These are phyloP conservation scores for Jatropha curcas DNA, from an alignment of 345 rosid genomes.

Conservation along the genomic window DNA sequence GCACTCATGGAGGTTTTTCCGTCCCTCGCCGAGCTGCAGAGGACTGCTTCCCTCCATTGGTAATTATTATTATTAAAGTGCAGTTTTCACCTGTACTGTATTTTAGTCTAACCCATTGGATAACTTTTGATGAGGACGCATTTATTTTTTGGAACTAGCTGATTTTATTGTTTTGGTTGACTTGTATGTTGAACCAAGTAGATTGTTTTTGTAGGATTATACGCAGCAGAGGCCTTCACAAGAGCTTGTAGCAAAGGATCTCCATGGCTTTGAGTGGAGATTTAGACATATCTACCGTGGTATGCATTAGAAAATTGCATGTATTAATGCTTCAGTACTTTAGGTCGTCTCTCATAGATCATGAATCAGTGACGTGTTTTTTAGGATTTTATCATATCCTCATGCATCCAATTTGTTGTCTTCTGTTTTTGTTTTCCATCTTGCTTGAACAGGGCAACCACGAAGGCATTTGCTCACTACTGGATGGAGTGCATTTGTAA, in stretches of 20 bases:
- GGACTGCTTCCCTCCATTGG: conserved; percentile 99
- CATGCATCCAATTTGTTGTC: background rate
- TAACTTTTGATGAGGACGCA: background rate
- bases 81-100: background rate
- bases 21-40: conserved; percentile 99
- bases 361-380: background rate
- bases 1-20: conserved; percentile 99
- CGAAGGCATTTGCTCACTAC: conserved; percentile 98
- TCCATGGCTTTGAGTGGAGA: conserved; percentile 93
- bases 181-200: conserved; percentile 15
- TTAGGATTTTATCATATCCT: background rate
- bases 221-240: conserved; percentile 95
- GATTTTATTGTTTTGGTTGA: background rate
- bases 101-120: background rate
- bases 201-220: conserved; percentile 63
- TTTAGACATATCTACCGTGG: conserved; percentile 97
- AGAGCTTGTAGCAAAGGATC: conserved; percentile 96
- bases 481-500: conserved; percentile 99
- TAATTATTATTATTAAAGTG: conserved; percentile 19
- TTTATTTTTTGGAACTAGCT: background rate
- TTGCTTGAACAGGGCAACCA: conserved; percentile 73
- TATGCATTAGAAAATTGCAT: conserved; percentile 24
- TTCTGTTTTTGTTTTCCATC: background rate
- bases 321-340: background rate
- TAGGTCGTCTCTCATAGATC: background rate